Evolutionary conservation across 352 stramenopile genomes (phyloP), one percentile per base, ranked within the genome.

Genomic region (Chrysophaeum taylorii): DNA sequence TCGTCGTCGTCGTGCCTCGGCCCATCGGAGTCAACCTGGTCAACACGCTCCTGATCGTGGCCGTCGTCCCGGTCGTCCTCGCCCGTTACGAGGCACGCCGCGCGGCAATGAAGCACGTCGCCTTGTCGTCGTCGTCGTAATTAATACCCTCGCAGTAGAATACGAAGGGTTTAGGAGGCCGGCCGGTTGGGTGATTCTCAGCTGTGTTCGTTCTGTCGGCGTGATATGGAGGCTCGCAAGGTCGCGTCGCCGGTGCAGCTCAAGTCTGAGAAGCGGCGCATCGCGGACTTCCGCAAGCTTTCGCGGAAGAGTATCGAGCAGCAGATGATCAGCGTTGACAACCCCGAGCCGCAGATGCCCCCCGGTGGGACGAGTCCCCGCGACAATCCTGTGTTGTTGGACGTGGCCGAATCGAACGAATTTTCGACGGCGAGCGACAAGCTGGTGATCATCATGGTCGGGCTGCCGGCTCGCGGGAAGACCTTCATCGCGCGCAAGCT

Each of bases 391-490:
- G 57, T 43, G 57, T 36, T 66, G 14, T 25, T 66, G 16, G 31
- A 66, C 35, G 57, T 66, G 33, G 52, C 25, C 57, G 33, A 45
- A 48, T 2, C 9, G 15, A 18, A 31, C 7, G 2, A 42, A 25
- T 2, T 45, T 45, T 63, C 15, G 7, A 70, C 76, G 0, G 77
- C 77, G 23, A 77, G 70, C 2, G 91, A 97, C 76, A 96, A 96
- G 70, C 81, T 97, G 18, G 89, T 96, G 64, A 84, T 97, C 36
- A 87, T 96, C 27, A 96, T 97, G 89, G 91, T 96, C 31, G 92
- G 92, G 0, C 75, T 97, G 9, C 92, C 92, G 0, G 92, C 88
- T 0, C 92, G 90, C 14, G 92, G 92, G 60, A 97, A 97, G 76
- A 97, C 91, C 63, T 94, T 96, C 76, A 96, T 97, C 74, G 89